These are phyloP conservation scores for Peribolospora baueri DNA, from an alignment of 768 basidiomycete species.

Conservation along the genomic window DNA sequence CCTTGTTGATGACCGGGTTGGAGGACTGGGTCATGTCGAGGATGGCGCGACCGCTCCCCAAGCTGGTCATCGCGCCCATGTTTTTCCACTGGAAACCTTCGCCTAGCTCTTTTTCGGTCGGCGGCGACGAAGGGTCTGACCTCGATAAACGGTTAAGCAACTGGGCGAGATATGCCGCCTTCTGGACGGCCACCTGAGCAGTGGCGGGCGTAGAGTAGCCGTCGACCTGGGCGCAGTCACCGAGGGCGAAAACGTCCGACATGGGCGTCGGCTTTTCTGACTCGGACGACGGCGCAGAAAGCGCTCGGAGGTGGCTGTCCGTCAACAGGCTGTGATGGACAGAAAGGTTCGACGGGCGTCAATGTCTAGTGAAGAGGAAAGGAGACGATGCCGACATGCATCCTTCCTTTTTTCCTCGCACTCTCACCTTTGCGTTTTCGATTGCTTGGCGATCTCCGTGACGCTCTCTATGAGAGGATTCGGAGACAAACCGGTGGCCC, in stretches of 20 bases:
- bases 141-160: conserved; percentile 40
- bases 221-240: conserved; percentile 43
- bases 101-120: conserved; percentile 14
- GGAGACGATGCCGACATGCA: background rate
- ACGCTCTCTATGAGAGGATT: conserved; percentile 51
- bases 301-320: conserved; percentile 36
- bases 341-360: background rate
- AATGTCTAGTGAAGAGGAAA: background rate
- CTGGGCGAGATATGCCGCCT: conserved; percentile 41
- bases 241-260: conserved; percentile 54
- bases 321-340: conserved; percentile 24
- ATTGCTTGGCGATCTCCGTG: conserved; percentile 35
- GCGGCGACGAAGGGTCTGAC: conserved; percentile 17
- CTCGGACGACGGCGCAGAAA: conserved; percentile 10
- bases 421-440: conserved; percentile 30
- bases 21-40: too few species aligned
- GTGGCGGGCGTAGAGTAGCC: conserved; percentile 42
- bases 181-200: conserved; percentile 66
- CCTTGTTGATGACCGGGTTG: too few species aligned
- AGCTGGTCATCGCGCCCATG: conserved; percentile 39
- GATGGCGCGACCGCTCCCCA: too few species aligned
- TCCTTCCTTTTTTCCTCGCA: conserved; percentile 9
- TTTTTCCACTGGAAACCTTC: conserved; percentile 47
- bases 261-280: conserved; percentile 28
- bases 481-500: conserved; percentile 63